These are phyloP conservation scores for Gossypium davidsonii DNA, from an alignment of 441 rosid genomes.

Conservation along the genomic window DNA sequence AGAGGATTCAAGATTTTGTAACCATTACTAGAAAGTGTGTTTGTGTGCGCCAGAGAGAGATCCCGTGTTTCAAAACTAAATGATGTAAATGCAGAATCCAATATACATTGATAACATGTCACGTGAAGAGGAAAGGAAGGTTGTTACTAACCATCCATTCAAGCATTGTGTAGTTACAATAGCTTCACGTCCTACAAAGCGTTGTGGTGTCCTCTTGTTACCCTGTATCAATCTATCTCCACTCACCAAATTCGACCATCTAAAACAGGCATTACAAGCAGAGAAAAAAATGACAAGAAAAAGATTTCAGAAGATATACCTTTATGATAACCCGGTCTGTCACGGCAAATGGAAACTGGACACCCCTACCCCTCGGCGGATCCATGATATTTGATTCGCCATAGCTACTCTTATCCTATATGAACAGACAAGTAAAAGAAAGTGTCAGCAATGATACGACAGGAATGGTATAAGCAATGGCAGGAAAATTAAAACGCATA, in stretches of 20 bases:
- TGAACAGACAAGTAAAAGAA: not conserved
- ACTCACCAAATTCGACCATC: not conserved
- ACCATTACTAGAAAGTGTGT: not conserved
- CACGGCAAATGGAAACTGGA: constrained; percentile 84
- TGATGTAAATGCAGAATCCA: not conserved
- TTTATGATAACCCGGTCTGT: constrained; percentile 87
- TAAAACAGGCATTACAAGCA: constrained; percentile 1
- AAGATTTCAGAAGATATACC: constrained; percentile 35
- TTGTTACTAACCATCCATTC: constrained; percentile 74
- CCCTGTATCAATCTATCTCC: constrained; percentile 52
- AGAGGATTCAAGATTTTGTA: not conserved
- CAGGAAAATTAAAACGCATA: not conserved
- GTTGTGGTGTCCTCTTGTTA: constrained; percentile 91
- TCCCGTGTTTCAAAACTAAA: not conserved
- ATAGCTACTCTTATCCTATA: constrained; percentile 65
- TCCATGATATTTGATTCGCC: constrained; percentile 42
- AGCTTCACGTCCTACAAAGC: constrained; percentile 97
- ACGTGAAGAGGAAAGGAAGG: not conserved
- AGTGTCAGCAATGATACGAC: not conserved
- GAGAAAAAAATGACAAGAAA: not conserved
- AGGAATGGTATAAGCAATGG: not conserved
- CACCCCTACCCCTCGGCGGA: constrained; percentile 62
- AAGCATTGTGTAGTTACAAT: constrained; percentile 95
- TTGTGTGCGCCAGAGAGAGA: not conserved
- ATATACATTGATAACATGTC: not conserved